Evolutionary conservation across 164 flowering plant genomes (phyloP), one percentile per base, ranked within the genome.

Genomic region (Annona cherimola): DNA sequence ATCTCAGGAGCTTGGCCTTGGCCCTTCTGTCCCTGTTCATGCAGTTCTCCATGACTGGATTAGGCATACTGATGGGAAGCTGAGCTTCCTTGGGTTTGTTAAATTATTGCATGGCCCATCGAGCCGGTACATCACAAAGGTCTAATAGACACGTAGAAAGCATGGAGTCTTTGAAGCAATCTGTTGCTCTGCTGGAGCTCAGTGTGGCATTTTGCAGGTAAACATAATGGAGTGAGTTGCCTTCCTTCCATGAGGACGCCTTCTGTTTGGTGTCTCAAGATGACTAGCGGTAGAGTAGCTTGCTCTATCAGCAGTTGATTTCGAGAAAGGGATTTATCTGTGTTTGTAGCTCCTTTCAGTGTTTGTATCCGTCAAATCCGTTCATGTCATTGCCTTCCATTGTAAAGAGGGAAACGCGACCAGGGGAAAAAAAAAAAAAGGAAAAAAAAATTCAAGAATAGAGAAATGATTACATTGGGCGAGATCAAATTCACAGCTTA

Each of bases 21-120:
- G 95, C 57, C 93, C 97, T 72, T 80, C 88, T 4, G 86, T 92
- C 26, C 95, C 97, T 2, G 88, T 94, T 66, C 98, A 92, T 75
- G 85, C 85, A 5, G 97, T 92, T 76, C 89, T 94, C 42, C 87
- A 89, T 70, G 98, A 94, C 76, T 92, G 97, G 97, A 80, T 94
- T 59, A 83, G 97, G 73, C 95, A 90, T 76, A 84, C 92, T 1
- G 98, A 94, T 78, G 98, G 98, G 72, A 94, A 92, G 86, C 86
- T 94, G 62, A 92, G 95, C 85, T 94, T 90, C 70, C 92, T 86
- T 39, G 98, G 98, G 20, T 94, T 92, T 68, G 85, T 88, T 69
- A 94, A 89, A 80, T 75, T 94, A 82, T 76, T 94, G 75, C 98
- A 92, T 61, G 99, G 99, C n/a, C 79, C 81, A 7, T 91, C 99